Evolutionary conservation across 345 rosid species (phyloP), one percentile per base, ranked within the genome.

Genomic region (Hibiscus tridactylites): DNA sequence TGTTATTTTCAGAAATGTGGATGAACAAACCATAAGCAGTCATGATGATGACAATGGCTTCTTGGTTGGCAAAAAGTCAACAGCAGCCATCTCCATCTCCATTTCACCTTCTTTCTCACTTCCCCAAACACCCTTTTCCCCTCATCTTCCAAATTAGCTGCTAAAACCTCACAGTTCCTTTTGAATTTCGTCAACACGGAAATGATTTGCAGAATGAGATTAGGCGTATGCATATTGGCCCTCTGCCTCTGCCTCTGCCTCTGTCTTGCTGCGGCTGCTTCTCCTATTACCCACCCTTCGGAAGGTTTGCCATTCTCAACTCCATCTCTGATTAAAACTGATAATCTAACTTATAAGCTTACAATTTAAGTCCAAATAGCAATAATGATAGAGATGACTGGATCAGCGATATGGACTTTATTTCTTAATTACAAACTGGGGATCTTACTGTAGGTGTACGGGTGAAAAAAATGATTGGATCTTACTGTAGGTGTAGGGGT

Each of bases 271-370:
- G 61, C 80, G 44, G 21, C 29, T 80, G 7, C 82, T 16, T 76
- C 71, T 70, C 80, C 69, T 68, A 56, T 71, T 37, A 87, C 89
- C 19, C 62, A 82, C 76, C 96, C 88, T 59, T 77, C 85, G 3
- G 90, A 91, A 86, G 96, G 97, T 91, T 57, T 26, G 24, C 26
- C 7, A 4, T 58, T 26, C 62, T 58, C 21, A 16, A 2, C 26
- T 58, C 16, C 33, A 26, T 3, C 26, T 58, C 62, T 26, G 9
- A 56, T 56, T 21, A 61, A n/a, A 44, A 16, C 21, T 61, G 37
- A n/a, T 61, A 16, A 29, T 59, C n/a, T 4, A 12, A 16, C 7
- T 24, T 9, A 8, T 17, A 1, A 35, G 46, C 17, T 62, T 13
- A 28, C 16, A 19, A 8, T 17, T n/a, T 7, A 6, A 6, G n/a